Percentiles rank a stretch among this genome's conserved stretches.
Conservation (phyloP, 768 basidiomycete genomes). For the Gymnopilus dilepis region DNA sequence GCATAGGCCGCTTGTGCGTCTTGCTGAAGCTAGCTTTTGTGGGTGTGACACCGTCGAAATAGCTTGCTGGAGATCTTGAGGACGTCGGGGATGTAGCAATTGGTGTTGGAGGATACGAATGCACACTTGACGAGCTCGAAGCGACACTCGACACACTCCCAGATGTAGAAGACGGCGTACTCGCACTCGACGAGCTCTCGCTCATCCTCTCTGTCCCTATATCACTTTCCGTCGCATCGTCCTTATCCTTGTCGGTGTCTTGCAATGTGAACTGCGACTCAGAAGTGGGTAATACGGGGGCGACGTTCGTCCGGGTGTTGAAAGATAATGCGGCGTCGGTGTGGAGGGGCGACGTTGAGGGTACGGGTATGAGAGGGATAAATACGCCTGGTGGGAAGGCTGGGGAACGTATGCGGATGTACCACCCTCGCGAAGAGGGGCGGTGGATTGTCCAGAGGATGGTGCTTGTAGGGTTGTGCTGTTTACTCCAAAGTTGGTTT, state of each 20-base stretch:
- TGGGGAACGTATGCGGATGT: conserved; percentile 77
- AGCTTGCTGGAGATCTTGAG: neutral
- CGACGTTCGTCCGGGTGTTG: conserved; percentile 53
- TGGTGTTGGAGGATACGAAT: conserved; percentile 67
- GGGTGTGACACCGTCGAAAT: conserved; percentile 3
- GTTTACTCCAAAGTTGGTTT: neutral
- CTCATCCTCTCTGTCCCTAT: neutral
- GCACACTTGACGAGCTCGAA: conserved; percentile 49
- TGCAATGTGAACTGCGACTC: conserved; percentile 22
- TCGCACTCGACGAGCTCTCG: neutral
- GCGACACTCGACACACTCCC: neutral
- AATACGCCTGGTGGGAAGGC: conserved; percentile 66
- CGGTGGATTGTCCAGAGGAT: conserved; percentile 80
- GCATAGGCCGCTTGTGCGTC: neutral
- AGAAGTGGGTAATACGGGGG: conserved; percentile 15
- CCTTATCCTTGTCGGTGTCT: conserved; percentile 25
- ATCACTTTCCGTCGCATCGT: neutral
- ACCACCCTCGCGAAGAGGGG: conserved; percentile 81
- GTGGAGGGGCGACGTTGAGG: conserved; percentile 50
- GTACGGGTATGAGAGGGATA: conserved; percentile 59
- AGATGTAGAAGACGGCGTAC: neutral
- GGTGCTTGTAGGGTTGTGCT: conserved; percentile 70
- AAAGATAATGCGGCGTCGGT: conserved; percentile 58
- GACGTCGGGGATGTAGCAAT: conserved; percentile 36
- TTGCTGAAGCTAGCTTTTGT: conserved; percentile 9